Base-by-base conservation (phyloP, 192 early-diverging fungal genomes). In the Coemansia reversa region DNA sequence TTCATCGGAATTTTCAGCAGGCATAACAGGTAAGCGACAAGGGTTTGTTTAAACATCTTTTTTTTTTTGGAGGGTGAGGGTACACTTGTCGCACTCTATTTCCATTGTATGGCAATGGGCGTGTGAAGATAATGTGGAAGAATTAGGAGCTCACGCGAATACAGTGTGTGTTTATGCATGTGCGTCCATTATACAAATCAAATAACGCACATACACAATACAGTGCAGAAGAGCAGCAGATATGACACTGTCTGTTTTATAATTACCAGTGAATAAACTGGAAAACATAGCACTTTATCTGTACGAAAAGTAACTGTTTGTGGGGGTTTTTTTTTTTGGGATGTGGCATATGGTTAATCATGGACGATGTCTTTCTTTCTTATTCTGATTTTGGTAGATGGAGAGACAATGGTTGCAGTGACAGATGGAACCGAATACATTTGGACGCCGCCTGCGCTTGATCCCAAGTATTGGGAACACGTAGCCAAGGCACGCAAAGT, bases 381-480 rank as follows among this genome's bases (percentile, higher is more conserved):
- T 39, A 5, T 51, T 51, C 5, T 16, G 49, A 2, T 51, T 25
- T 51, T 25, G 51, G 19, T 27, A 52, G 61, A 27, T 28, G 56
- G 29, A 39, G 35, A 39, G 35, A 39, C 35, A 39, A 11, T 11
- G 35, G 9, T 12, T 49, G 60, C 42, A 16, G 19, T 11, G 23
- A 28, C 35, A 30, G 5, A 4, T 45, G 23, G 4, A 54, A 19
- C 30, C 30, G 55, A 60, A 39, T 79, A 57, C 42, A 22, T 79
- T 8, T 79, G 76, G 76, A 70, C 71, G 49, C 71, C 76, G 62
- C 76, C 76, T 19, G 57, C 64, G 20, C 69, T 60, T 3, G 78
- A 81, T 55, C 69, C 72, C 4, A 65, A 63, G 19, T 81, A 81
- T 66, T 81, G 78, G 78, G 60, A 60, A 12, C 70, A 81, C 57